Evolutionary conservation across 768 basidiomycete genomes (phyloP), one percentile per base, ranked within the genome.

Genomic region (Chiua virens): DNA sequence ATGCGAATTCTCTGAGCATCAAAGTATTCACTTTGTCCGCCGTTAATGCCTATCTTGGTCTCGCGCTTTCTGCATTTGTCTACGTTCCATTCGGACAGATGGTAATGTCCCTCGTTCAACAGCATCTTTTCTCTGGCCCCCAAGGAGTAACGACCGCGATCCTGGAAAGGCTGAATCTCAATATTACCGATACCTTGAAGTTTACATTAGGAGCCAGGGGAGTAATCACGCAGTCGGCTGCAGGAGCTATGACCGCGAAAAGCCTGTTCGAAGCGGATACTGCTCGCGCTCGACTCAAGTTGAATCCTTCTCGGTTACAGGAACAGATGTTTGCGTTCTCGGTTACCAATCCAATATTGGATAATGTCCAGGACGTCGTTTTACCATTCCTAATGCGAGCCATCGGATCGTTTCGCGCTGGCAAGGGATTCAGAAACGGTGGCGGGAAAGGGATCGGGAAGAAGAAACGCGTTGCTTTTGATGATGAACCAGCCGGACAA

Each of bases 301-400:
- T 89, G 17, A 82, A 84, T 53, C 80, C 86, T 8, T 75, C 75
- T 42, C 76, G 96, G 50, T 73, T 98, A 48, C 80, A 87, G 67
- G 86, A 89, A 37, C 92, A 98, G 74, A 88, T 98, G 82, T 95
- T 97, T 62, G 94, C 95, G 15, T 92, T 85, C 63, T 85, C 84
- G 20, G 92, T 95, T 0, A 96, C 92, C 20, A 91, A 89, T 64
- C 95, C 98, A 71, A 81, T 82, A 27, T 67, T 92, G 60, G 84
- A 88, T 60, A 84, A 85, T 0, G 83, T 92, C 64, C 71, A 77
- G 45, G 95, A 97, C 62, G 75, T 95, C 49, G 88, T 85, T 3
- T 70, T 97, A 20, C 96, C 96, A 3, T 93, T 79, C 59, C 65
- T 95, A 22, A 68, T 85, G 51, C 81, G 91, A 27, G 81, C 75